phyloP scores from a whole-genome alignment of 2,329 filamentous ascomycete genomes.

The Dactylellina leptospora region DNA sequence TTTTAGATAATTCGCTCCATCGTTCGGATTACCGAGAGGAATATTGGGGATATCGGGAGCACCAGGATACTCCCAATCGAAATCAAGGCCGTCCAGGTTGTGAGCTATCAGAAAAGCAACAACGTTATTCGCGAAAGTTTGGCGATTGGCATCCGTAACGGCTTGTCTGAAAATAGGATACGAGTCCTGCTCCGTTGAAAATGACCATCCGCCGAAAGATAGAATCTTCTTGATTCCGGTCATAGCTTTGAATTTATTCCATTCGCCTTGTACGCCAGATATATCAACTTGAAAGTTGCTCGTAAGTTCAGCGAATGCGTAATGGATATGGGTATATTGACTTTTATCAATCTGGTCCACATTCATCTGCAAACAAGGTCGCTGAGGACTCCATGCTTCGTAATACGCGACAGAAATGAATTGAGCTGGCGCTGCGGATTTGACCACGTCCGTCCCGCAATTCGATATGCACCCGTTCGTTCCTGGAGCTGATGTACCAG shows the following conservation, averaged over 20 bases:
- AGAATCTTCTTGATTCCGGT: slow-evolving; percentile 58
- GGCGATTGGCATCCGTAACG: slow-evolving; percentile 56
- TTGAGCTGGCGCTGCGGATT: slow-evolving; percentile 11
- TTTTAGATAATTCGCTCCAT: slow-evolving; percentile 58
- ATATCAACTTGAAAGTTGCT: slow-evolving; percentile 36
- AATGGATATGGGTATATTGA: slow-evolving; percentile 56
- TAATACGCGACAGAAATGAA: slow-evolving; percentile 53
- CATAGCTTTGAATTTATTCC: slow-evolving; percentile 58
- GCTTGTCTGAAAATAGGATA: slow-evolving; percentile 58
- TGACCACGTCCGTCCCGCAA: slow-evolving; percentile 32
- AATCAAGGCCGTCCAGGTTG: slow-evolving; percentile 63
- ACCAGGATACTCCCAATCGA: slow-evolving; percentile 64
- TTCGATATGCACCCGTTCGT: slow-evolving; percentile 56
- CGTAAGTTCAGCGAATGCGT: slow-evolving; percentile 56
- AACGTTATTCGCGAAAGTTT: slow-evolving; percentile 60
- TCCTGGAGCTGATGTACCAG: slow-evolving; percentile 54
- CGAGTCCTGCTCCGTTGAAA: slow-evolving; percentile 54
- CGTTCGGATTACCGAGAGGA: slow-evolving; percentile 54
- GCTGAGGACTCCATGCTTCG: slow-evolving; percentile 43
- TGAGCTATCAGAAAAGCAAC: slow-evolving; percentile 61
- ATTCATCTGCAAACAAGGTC: slow-evolving; percentile 47
- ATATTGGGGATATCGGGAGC: slow-evolving; percentile 57
- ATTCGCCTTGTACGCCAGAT: slow-evolving; percentile 55
- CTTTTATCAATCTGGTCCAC: slow-evolving; percentile 49
- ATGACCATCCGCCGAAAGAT: slow-evolving; percentile 56